Conservation (phyloP, 2,329 filamentous ascomycete genomes). For the Chalaropsis ovoidea region DNA sequence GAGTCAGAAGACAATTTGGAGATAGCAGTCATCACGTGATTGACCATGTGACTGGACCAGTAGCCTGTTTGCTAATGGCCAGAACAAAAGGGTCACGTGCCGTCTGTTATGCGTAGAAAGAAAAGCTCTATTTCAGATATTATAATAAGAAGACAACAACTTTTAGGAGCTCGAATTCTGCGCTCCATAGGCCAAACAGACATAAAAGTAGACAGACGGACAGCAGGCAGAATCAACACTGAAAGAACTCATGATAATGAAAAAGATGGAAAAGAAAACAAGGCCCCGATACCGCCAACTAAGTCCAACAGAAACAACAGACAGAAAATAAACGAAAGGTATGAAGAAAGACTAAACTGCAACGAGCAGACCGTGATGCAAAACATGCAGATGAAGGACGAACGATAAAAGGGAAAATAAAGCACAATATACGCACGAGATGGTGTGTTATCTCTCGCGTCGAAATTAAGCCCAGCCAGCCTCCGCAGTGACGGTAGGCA, state of each 20-base stretch:
- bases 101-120: not conserved
- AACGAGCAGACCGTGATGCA: not conserved
- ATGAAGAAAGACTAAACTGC: not conserved
- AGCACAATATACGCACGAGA: not conserved
- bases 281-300: conserved; percentile 1
- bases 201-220: not conserved
- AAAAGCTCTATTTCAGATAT: not conserved
- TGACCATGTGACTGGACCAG: not conserved
- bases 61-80: not conserved
- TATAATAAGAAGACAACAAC: not conserved
- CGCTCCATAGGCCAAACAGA: not conserved
- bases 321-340: not conserved
- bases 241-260: not conserved
- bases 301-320: not conserved
- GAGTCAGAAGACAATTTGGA: too few species aligned
- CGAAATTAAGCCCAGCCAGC: conserved; percentile 34
- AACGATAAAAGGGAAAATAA: not conserved
- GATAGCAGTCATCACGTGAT: not conserved
- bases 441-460: not conserved
- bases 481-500: conserved; percentile 38
- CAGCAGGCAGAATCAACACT: not conserved
- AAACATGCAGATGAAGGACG: not conserved
- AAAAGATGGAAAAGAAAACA: not conserved
- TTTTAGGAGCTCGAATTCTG: not conserved
- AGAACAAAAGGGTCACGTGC: not conserved